These are phyloP conservation scores for Gynandropsis gynandra DNA, from an alignment of 345 rosid species.

Conservation along the genomic window DNA sequence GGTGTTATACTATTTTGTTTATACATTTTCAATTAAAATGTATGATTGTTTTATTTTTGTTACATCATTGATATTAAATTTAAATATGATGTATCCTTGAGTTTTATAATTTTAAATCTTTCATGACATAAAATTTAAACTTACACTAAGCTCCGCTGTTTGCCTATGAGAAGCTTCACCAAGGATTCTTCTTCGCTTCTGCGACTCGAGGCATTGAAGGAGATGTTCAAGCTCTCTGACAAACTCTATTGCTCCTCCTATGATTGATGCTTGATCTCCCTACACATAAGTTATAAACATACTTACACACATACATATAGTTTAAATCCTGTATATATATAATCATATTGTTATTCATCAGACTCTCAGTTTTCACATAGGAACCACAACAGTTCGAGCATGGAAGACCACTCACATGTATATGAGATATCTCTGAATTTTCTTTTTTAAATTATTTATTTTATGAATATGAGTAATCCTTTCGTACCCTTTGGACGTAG, in stretches of 20 bases:
- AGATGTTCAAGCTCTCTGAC: constrained; percentile 93
- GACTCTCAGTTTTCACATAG: too few species aligned
- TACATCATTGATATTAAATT: too few species aligned
- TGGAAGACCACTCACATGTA: too few species aligned
- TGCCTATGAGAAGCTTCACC: constrained; percentile 41
- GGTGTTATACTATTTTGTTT: constrained; percentile 26
- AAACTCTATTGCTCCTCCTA: constrained; percentile 93
- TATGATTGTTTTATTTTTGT: too few species aligned
- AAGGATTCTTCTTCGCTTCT: constrained; percentile 55
- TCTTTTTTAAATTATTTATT: background rate
- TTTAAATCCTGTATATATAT: background rate
- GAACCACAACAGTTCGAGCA: too few species aligned
- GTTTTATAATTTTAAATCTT: too few species aligned
- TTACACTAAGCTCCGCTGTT: too few species aligned
- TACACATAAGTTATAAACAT: constrained; percentile 14
- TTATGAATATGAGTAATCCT: background rate
- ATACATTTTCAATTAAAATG: too few species aligned
- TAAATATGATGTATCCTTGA: too few species aligned
- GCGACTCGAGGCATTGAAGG: constrained; percentile 83
- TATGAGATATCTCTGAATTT: too few species aligned
- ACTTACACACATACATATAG: background rate
- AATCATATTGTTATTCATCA: too few species aligned
- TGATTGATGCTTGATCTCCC: constrained; percentile 99
- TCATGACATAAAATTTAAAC: too few species aligned
- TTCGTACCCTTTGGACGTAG: constrained; percentile 83